These are phyloP conservation scores for Ceriops decandra DNA, from an alignment of 345 rosid genomes.

Conservation along the genomic window DNA sequence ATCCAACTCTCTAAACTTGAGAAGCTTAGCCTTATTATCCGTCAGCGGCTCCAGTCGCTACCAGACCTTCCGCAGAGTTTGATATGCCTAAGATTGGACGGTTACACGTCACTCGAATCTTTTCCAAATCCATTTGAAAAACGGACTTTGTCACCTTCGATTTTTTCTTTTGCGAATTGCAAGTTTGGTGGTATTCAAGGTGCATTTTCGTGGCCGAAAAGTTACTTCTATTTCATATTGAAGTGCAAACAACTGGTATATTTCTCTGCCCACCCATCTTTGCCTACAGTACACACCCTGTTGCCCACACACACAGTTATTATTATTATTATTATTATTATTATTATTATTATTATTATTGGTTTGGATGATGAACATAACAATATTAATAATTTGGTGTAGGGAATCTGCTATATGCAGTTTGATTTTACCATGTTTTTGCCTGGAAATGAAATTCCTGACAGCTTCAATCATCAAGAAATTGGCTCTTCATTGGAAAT, in stretches of 20 bases:
- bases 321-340: neutral
- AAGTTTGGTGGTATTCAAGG: neutral
- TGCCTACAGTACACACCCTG: neutral
- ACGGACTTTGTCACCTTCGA: neutral
- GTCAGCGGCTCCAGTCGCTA: neutral
- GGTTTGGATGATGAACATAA: neutral
- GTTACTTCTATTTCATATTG: neutral
- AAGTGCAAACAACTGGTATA: neutral
- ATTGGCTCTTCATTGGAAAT: neutral
- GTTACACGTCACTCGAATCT: neutral
- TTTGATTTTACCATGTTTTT: constrained; percentile 11
- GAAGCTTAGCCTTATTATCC: neutral
- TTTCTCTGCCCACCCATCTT: neutral
- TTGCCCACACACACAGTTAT: neutral
- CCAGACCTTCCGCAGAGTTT: neutral
- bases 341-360: neutral
- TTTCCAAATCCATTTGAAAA: neutral
- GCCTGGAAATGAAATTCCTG: constrained; percentile 13
- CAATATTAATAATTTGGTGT: neutral
- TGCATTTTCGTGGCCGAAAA: neutral
- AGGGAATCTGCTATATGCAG: constrained; percentile 6
- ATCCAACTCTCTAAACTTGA: neutral
- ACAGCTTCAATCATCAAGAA: constrained; percentile 2
- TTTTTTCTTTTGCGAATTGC: neutral
- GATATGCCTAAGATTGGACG: neutral